These are phyloP conservation scores for Strobilomyces confusus DNA, from an alignment of 768 basidiomycete genomes.

Conservation along the genomic window DNA sequence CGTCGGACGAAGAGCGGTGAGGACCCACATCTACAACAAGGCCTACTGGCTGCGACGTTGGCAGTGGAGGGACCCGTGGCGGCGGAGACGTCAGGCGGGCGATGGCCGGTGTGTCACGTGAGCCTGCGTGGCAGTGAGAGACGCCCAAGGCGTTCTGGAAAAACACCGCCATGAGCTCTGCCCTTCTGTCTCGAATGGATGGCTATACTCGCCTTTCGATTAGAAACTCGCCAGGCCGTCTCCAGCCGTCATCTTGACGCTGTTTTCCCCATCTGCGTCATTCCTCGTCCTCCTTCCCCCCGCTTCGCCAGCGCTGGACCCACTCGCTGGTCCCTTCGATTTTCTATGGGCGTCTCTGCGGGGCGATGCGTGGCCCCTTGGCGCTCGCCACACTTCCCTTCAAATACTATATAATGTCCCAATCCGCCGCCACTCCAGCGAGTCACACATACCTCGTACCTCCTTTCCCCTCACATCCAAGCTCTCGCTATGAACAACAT, in stretches of 20 bases:
- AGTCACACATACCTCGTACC: conserved; percentile 10
- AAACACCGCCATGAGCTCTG: conserved; percentile 16
- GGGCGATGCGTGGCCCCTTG: neutral
- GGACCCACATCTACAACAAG: conserved; percentile 1
- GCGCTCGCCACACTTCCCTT: conserved; percentile 11
- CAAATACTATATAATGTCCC: conserved; percentile 17
- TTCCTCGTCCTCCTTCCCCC: neutral
- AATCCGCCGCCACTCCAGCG: neutral
- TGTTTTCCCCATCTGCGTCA: conserved; percentile 3
- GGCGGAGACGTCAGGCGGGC: neutral
- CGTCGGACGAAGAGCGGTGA: conserved; percentile 14
- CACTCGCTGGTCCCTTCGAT: neutral
- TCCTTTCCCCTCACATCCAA: neutral
- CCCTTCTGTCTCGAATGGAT: neutral
- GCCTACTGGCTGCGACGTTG: neutral
- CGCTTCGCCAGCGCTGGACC: neutral
- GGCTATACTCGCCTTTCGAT: conserved; percentile 16
- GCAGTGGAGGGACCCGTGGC: too few species aligned
- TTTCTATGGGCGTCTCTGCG: conserved; percentile 12
- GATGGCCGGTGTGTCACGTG: conserved; percentile 12
- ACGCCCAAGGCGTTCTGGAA: conserved; percentile 11
- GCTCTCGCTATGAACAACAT: conserved; percentile 10
- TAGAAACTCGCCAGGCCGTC: conserved; percentile 5
- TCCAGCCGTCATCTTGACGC: neutral
- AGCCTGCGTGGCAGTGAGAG: conserved; percentile 8